phyloP scores from a whole-genome alignment of 768 basidiomycete species.

The Suillus lakei region DNA sequence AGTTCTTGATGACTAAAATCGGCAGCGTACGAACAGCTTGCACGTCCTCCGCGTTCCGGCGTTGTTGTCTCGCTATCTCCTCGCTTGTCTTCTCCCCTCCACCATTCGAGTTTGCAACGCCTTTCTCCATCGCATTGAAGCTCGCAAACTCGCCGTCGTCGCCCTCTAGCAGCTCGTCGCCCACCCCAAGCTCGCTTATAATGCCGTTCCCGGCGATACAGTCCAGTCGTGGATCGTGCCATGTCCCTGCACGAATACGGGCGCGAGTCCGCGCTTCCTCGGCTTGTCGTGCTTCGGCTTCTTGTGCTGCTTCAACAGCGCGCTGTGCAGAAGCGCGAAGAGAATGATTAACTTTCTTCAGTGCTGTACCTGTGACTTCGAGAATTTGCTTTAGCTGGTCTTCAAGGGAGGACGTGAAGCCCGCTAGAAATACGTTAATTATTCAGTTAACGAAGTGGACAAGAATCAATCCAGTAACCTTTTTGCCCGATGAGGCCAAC shows the following conservation, averaged over 20 bases:
- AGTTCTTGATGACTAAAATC: conserved; percentile 86
- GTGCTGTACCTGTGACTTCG: conserved; percentile 72
- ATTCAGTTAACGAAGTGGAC: not conserved
- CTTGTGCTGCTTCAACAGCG: conserved; percentile 41
- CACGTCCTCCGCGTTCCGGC: conserved; percentile 44
- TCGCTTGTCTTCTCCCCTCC: conserved; percentile 33
- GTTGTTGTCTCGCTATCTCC: conserved; percentile 34
- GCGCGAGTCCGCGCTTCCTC: conserved; percentile 46
- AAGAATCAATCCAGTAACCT: conserved; percentile 43
- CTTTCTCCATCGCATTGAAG: conserved; percentile 13
- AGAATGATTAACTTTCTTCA: conserved; percentile 64
- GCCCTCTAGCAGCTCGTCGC: conserved; percentile 63
- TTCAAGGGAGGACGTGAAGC: conserved; percentile 76
- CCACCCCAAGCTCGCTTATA: conserved; percentile 85
- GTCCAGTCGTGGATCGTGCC: conserved; percentile 89
- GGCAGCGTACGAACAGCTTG: conserved; percentile 70
- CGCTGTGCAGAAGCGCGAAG: conserved; percentile 50
- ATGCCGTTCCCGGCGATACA: conserved; percentile 84
- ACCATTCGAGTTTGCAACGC: conserved; percentile 14
- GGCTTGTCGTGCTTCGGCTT: conserved; percentile 40
- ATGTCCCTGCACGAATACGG: conserved; percentile 64
- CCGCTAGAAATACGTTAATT: conserved; percentile 52
- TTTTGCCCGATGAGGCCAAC: conserved; percentile 97
- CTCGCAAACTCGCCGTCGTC: conserved; percentile 37
- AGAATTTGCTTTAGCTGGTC: conserved; percentile 89